phyloP scores from a whole-genome alignment of 2,329 filamentous ascomycete genomes.

The Apiospora sp. region DNA sequence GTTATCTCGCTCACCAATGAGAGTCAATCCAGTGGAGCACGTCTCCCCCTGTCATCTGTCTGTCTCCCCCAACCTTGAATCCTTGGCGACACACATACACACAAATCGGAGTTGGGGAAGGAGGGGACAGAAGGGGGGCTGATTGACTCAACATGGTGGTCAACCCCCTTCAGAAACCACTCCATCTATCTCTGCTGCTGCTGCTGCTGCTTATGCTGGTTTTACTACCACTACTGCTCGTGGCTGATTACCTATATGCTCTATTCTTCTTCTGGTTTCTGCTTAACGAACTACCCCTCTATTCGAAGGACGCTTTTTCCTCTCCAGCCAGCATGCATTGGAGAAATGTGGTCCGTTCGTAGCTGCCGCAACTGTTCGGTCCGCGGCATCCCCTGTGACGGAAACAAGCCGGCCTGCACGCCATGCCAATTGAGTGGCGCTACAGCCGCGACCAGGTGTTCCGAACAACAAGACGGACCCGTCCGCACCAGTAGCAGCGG shows the following conservation, averaged over 20 bases:
- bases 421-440: conserved; percentile 5
- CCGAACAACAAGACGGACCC: neutral
- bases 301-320: neutral
- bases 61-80: neutral
- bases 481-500: neutral
- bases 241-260: neutral
- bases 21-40: neutral
- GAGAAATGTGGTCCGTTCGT: conserved; percentile 16
- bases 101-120: neutral
- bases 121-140: neutral
- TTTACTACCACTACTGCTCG: neutral
- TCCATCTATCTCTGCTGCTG: neutral
- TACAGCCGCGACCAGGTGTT: neutral
- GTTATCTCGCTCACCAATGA: neutral
- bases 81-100: neutral
- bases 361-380: conserved; percentile 4
- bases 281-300: neutral
- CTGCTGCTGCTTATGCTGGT: neutral
- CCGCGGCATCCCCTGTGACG: neutral
- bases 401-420: conserved; percentile 6
- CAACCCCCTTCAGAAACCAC: neutral
- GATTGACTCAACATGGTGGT: neutral
- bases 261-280: neutral
- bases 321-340: neutral
- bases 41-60: neutral